Percentiles rank a stretch among this genome's conserved stretches.
Evolutionary conservation across 2,329 filamentous ascomycete genomes (phyloP).

Genomic region (Penicillium corylophilum): DNA sequence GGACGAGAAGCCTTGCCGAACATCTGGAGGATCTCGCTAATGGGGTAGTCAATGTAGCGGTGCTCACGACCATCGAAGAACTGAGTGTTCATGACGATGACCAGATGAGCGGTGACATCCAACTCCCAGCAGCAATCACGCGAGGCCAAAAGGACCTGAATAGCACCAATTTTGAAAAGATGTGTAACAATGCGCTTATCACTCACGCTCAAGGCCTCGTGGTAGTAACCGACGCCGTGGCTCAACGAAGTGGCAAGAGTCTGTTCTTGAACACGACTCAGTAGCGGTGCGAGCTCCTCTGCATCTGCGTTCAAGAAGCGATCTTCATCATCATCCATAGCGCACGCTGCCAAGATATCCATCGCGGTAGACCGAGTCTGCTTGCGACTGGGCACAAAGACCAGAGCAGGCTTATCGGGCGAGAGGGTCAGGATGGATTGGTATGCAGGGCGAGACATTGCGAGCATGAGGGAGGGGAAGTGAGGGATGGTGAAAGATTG

Average conservation of each 20-base stretch:
- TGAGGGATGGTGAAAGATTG: conserved; percentile 96
- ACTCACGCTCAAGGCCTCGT: conserved; percentile 83
- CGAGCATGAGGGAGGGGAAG: conserved; percentile 96
- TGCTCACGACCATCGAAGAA: conserved; percentile 97
- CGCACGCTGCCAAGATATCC: conserved; percentile 82
- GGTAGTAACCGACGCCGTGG: conserved; percentile 95
- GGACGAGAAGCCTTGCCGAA: conserved; percentile 88
- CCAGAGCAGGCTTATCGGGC: conserved; percentile 80
- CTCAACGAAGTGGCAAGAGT: conserved; percentile 84
- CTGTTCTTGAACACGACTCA: conserved; percentile 80
- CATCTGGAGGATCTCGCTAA: conserved; percentile 95
- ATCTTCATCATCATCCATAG: conserved; percentile 88
- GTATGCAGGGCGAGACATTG: conserved; percentile 95
- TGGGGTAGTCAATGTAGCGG: conserved; percentile 92
- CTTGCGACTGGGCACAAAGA: conserved; percentile 92
- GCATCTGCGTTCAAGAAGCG: conserved; percentile 84
- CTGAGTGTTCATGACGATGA: conserved; percentile 96
- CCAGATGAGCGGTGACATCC: conserved; percentile 80
- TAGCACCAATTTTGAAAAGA: conserved; percentile 83
- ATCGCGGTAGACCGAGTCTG: conserved; percentile 84
- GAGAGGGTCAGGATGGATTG: conserved; percentile 85
- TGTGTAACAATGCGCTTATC: conserved; percentile 94
- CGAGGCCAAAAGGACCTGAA: conserved; percentile 78
- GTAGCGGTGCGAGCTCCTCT: conserved; percentile 76
- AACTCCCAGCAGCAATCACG: conserved; percentile 97